Evolutionary conservation across 2,329 filamentous ascomycete species (phyloP), one percentile per base, ranked within the genome.

Genomic region (Claviceps purpurea): DNA sequence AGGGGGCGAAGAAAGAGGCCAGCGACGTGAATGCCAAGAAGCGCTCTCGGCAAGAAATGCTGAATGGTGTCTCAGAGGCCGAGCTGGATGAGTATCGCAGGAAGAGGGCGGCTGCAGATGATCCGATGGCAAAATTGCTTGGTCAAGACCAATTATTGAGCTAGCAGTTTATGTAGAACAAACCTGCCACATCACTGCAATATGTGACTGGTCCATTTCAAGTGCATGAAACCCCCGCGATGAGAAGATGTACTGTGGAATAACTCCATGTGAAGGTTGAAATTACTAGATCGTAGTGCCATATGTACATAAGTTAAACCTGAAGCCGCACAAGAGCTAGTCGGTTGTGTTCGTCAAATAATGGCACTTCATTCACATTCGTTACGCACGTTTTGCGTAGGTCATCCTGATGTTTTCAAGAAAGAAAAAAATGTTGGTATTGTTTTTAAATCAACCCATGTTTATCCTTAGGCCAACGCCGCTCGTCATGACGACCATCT

Each of bases 51-150:
- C 81, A 87, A 52, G 87, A 95, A 63, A 83, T 95, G 76, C 81
- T 85, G 60, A 80, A 79, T 22, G 87, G 85, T 1, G 77, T 93
- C 13, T 83, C 84, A 0, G 88, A 95, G 62, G 86, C 85, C 52
- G 89, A 95, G 58, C 78, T 95, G 71, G 90, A 96, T 53, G 82
- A 85, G 54, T 95, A 94, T 65, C 80, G 89, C 60, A 78, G 81
- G 58, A 90, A 89, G 64, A 76, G 84, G 57, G 78, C 81, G 50
- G 81, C 80, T 30, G 81, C 83, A 1, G 79, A 88, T 56, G 90
- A 95, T 70, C 90, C 90, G 0, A 95, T 95, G 90, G 87, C 88
- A 1, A 82, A 81, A 5, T 80, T 88, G 59, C 66, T 94, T 46
- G 86, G 85, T 24, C 86, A 81, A 64, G 85, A 89, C 62, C 81